Evolutionary conservation across 306 rosid species (phyloP), one percentile per base, ranked within the genome.

Genomic region (Cucumis melo): DNA sequence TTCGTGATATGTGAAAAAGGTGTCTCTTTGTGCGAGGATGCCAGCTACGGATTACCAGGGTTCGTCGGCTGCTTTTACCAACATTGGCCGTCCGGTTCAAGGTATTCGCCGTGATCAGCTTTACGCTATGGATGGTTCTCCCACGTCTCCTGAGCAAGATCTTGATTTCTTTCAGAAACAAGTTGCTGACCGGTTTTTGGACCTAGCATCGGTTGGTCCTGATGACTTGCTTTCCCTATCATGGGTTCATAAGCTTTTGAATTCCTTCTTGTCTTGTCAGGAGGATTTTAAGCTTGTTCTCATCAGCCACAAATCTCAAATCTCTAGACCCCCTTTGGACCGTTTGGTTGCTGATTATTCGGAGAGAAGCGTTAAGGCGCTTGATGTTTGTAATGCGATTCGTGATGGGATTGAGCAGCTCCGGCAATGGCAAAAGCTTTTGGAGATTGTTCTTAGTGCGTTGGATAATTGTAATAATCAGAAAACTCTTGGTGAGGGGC

Each of bases 361-460:
- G 17, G 97, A 91, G 16, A 86, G 98, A 39, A 87, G 89, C 83
- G 87, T 93, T 50, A 93, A 93, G 79, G 92, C 96, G 2, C 83
- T 93, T 8, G 98, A 93, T 73, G 91, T 93, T 6, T 93, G 98
- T 73, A 93, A 93, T 66, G 97, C 98, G 2, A 77, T 93, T 44
- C 89, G 98, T 24, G 97, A 93, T 77, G 98, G 98, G 63, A 80
- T 93, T 77, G 97, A 93, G 60, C 92, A 87, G 85, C 81, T 93
- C 74, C 64, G 90, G 54, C 97, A 91, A 73, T 93, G 96, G 96
- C 87, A 87, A 77, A 91, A 86, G 83, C 85, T 87, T 1, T 60
- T 91, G 10, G 96, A 91, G 86, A 93, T 93, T 32, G 97, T 93
- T 17, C 83, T 84, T 0, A 81, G 82, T 61, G 94, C 97, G 8